Evolutionary conservation across 192 early-diverging fungal genomes (phyloP), one percentile per base, ranked within the genome.

Genomic region (Dissophora globulifera): DNA sequence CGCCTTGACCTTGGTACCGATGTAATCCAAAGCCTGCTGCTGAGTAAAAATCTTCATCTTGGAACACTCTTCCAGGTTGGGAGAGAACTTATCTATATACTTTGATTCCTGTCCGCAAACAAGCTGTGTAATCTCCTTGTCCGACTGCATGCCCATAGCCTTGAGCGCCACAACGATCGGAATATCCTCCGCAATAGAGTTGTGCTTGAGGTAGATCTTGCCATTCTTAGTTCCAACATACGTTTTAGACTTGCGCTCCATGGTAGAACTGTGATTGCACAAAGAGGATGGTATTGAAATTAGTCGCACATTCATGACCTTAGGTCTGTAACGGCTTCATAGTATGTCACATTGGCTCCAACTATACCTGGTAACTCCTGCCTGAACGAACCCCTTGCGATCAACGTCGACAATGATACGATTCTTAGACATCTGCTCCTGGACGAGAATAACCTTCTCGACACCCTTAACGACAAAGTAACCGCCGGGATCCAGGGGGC

Each of bases 351-450:
- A n/a, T n/a, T n/a, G n/a, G n/a, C n/a, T n/a, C n/a, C n/a, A n/a
- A 23, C 2, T 49, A 12, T 79, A 89, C 86, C 84, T 91, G 32
- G 91, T 92, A 25, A 97, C 97, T 69, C 84, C 89, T 9, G 97
- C 96, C 38, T 86, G 84, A 46, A 98, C 92, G 49, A 82, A 79
- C 4, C 92, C 93, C 63, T 88, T 94, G 25, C 88, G 83, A 74
- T 98, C 96, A 5, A 82, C 82, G 51, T 97, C 93, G 17, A 98
- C 92, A 75, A 99, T 95, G 62, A 99, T 99, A 79, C 97, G 88
- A 83, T 99, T 99, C 74, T 99, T 99, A 22, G 94, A 96, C 80
- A 99, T 85, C 67, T 99, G 97, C 85, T 99, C 97, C 80, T 99
- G 97, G 33, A 99, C 95, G 48, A 99, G 69, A 84, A 97, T 95